Evolutionary conservation across 177 flowering plant genomes (phyloP), one percentile per base, ranked within the genome.

Genomic region (Tripterygium wilfordii): DNA sequence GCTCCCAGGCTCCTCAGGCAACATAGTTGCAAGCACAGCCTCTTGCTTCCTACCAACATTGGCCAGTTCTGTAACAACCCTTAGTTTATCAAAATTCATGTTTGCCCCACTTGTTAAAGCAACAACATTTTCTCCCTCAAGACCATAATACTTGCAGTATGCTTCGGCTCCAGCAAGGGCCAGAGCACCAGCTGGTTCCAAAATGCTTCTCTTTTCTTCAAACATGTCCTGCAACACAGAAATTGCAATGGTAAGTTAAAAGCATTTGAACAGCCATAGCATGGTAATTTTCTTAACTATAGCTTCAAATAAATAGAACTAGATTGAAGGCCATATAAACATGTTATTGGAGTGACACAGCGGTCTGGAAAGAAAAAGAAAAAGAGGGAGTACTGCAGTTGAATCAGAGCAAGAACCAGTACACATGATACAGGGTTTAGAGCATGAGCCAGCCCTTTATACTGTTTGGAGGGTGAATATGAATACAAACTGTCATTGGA

Each of bases 111-210:
- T 87, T 32, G 99, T 72, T 55, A 94, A 65, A 28, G 83, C 97
- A n/a, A 87, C 95, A 49, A 94, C 72, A 63, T 64, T 80, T 66
- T 67, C 83, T 49, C 69, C 88, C 72, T 84, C 78, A 25, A 87
- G 74, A 36, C 89, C 91, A 69, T 94, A 80, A 63, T 85, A 83
- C 38, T 76, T 83, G 80, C 99, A 94, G 62, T 94, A 94, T 15
- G 99, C 99, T 68, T 90, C 92, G 54, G 97, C 99, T 60, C 99
- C 99, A 41, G 99, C 99, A 29, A 94, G 72, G 14, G 99, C 70
- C 60, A 94, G 92, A 51, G 99, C 99, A 45, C 99, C 97, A 26
- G 97, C 96, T 48, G 99, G 99, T 67, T 94, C 99, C 23, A 94
- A 65, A 56, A 94, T 94, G 79, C 79, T 89, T 64, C 99, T 75